Evolutionary conservation across 768 basidiomycete species (phyloP).

Genomic region (Pleurotus tuber-regium): DNA sequence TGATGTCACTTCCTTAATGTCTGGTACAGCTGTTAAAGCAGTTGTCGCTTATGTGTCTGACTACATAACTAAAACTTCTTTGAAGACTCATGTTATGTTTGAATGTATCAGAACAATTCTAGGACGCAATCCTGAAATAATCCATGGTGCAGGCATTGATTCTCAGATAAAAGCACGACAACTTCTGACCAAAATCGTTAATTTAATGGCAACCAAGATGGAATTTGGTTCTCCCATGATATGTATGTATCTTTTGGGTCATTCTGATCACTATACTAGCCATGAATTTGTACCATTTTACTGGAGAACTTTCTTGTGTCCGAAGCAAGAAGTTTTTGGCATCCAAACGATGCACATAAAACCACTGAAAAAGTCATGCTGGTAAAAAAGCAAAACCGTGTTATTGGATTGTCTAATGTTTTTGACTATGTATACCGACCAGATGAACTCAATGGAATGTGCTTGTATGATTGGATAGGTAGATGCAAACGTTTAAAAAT

Average conservation of each 20-base stretch:
- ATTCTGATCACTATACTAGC: constrained; percentile 31
- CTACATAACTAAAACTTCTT: constrained; percentile 24
- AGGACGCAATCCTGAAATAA: constrained; percentile 8
- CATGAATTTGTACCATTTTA: constrained; percentile 14
- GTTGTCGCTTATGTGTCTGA: constrained; percentile 31
- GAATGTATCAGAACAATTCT: constrained; percentile 8
- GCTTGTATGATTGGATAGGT: constrained; percentile 18
- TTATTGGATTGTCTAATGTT: constrained; percentile 19
- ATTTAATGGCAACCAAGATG: constrained; percentile 22
- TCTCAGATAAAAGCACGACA: constrained; percentile 16
- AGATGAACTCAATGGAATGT: constrained; percentile 7
- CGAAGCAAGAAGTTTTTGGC: constrained; percentile 14
- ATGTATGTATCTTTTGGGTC: constrained; percentile 20
- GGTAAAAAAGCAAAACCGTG: constrained; percentile 12
- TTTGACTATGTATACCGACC: constrained; percentile 16
- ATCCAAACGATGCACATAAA: constrained; percentile 5
- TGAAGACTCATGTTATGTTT: constrained; percentile 31
- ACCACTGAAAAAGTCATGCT: constrained; percentile 18
- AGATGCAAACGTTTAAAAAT: neutral
- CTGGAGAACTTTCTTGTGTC: constrained; percentile 15
- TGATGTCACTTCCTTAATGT: constrained; percentile 28
- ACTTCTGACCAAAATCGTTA: constrained; percentile 26
- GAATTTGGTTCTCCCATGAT: constrained; percentile 29
- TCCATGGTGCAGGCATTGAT: neutral
- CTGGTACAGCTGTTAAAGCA: constrained; percentile 32